Conservation (phyloP, 2,329 filamentous ascomycete genomes). For the Monosporascus sp. region DNA sequence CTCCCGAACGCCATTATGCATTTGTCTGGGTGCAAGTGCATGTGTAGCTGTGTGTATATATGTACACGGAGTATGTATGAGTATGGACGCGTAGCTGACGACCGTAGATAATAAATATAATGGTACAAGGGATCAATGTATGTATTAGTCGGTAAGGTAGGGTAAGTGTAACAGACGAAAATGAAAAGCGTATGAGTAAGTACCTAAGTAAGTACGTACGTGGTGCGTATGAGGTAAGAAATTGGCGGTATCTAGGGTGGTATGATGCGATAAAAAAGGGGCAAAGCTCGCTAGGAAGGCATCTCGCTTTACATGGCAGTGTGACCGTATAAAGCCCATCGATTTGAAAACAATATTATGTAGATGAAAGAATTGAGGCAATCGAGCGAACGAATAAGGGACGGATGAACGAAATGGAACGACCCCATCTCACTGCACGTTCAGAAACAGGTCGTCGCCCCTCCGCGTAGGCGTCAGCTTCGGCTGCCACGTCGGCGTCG, state of each 20-base stretch:
- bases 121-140: not conserved
- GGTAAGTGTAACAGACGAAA: not conserved
- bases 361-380: not conserved
- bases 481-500: conserved; percentile 56
- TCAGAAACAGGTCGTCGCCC: conserved; percentile 59
- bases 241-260: not conserved
- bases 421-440: conserved; percentile 37
- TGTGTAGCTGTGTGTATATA: not conserved
- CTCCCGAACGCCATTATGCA: not conserved
- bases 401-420: not conserved
- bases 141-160: not conserved
- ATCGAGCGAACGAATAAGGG: not conserved
- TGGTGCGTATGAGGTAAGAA: not conserved
- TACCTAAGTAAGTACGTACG: not conserved
- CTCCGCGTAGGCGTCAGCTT: conserved; percentile 60
- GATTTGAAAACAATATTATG: not conserved
- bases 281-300: not conserved
- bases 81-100: not conserved
- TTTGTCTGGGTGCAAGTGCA: not conserved
- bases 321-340: not conserved
- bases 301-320: too few relatives aligned
- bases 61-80: not conserved
- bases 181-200: not conserved
- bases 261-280: too few relatives aligned
- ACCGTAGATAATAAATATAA: not conserved